These are phyloP conservation scores for Tillandsia fasciculata DNA, from an alignment of 176 grass and related monocot species.

Conservation along the genomic window DNA sequence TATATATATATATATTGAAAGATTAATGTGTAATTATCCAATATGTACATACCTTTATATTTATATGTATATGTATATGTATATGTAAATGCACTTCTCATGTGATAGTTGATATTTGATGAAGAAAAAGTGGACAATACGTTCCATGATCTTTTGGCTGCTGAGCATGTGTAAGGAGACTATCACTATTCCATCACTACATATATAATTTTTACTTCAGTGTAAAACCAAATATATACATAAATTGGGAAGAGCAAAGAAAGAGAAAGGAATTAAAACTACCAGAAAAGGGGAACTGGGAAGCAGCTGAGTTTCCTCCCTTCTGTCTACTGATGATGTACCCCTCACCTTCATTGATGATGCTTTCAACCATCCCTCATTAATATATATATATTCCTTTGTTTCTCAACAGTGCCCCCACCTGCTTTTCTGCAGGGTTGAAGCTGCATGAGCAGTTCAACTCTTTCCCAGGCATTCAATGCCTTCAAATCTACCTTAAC, in stretches of 20 bases:
- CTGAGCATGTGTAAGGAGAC: too few species aligned
- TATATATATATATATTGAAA: too few species aligned
- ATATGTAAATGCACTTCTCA: too few species aligned
- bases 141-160: too few species aligned
- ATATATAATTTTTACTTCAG: not conserved
- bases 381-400: constrained; percentile 1
- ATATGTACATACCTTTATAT: too few species aligned
- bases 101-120: too few species aligned
- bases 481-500: constrained; percentile 24
- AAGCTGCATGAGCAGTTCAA: not conserved
- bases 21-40: too few species aligned
- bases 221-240: not conserved
- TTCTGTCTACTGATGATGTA: constrained; percentile 51
- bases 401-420: not conserved
- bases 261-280: not conserved
- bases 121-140: too few species aligned
- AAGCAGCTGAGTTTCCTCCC: constrained; percentile 28
- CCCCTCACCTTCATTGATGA: constrained; percentile 29
- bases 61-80: too few species aligned
- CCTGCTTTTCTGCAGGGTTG: not conserved
- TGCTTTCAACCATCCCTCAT: constrained; percentile 14
- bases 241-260: not conserved
- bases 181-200: constrained; percentile 10
- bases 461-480: constrained; percentile 32
- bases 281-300: not conserved